A percentile compares a stretch with the other conserved stretches of the same genome.
Conservation (phyloP, 345 rosid species). For the Populus davidiana region DNA sequence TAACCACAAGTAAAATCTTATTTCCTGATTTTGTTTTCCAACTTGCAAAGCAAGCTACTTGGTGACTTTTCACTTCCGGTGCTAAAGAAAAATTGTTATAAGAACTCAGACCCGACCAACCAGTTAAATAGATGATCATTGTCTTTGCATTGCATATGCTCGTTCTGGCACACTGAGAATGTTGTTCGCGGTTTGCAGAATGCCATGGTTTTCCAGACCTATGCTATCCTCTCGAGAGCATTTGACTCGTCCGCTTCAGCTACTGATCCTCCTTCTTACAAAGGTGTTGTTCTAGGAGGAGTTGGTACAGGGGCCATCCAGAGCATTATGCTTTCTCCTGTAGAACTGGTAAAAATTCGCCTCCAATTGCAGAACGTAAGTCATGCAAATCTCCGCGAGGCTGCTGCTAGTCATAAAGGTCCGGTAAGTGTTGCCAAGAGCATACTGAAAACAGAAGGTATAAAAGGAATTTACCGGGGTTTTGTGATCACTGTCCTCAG, state of each 20-base stretch:
- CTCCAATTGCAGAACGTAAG: slow-evolving; percentile 57
- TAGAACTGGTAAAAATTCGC: slow-evolving; percentile 80
- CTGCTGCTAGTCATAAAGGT: slow-evolving; percentile 27
- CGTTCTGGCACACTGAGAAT: not conserved
- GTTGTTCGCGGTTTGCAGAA: slow-evolving; percentile 49
- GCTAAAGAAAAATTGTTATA: too few relatives aligned
- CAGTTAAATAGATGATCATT: not conserved
- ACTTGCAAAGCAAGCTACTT: not conserved
- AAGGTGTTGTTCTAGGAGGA: slow-evolving; percentile 80
- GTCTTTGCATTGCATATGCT: not conserved
- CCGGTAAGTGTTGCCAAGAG: slow-evolving; percentile 57
- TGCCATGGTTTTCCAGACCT: slow-evolving; percentile 90
- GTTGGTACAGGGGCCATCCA: slow-evolving; percentile 80
- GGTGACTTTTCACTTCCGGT: not conserved
- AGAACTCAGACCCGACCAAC: not conserved
- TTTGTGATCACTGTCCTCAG: slow-evolving; percentile 63
- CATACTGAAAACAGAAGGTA: slow-evolving; percentile 58
- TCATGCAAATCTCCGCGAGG: slow-evolving; percentile 11
- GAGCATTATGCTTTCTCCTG: slow-evolving; percentile 69
- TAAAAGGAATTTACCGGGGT: slow-evolving; percentile 68
- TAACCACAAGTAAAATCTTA: not conserved
- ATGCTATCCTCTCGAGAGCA: slow-evolving; percentile 75
- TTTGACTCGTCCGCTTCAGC: slow-evolving; percentile 47
- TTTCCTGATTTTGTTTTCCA: not conserved
- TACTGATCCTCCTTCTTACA: slow-evolving; percentile 73